These are phyloP conservation scores for Exidia glandulosa DNA, from an alignment of 768 basidiomycete species.

Conservation along the genomic window DNA sequence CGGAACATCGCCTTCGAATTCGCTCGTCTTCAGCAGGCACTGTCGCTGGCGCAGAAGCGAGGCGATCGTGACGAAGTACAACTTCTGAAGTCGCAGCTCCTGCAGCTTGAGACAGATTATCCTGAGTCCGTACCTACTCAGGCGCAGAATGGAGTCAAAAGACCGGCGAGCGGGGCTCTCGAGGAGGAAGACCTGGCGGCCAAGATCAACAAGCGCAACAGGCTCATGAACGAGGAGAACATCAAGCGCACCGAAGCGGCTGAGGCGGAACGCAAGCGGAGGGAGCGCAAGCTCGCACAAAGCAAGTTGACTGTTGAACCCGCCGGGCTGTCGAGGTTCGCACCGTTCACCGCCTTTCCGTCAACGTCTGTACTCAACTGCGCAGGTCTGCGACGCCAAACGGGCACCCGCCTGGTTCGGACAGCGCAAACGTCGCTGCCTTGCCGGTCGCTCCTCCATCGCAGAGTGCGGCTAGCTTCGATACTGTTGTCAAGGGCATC, in stretches of 20 bases:
- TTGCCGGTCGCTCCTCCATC: not conserved
- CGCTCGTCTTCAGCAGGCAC: not conserved
- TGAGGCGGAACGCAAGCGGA: constrained; percentile 57
- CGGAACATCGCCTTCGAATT: not conserved
- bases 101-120: not conserved
- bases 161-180: constrained; percentile 7
- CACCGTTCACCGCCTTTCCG: no score
- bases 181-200: constrained; percentile 45
- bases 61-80: not conserved
- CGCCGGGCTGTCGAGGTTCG: no score
- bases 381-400: no score
- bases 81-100: not conserved
- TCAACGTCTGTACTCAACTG: no score
- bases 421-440: not conserved
- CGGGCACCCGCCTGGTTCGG: no score
- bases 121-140: no score
- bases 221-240: constrained; percentile 71
- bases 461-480: not conserved
- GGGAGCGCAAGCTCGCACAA: constrained; percentile 31
- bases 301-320: no score
- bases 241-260: constrained; percentile 65
- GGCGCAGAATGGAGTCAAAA: not conserved
- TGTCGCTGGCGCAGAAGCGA: not conserved
- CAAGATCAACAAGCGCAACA: constrained; percentile 82
- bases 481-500: not conserved